phyloP scores from a whole-genome alignment of 1,139 yeast species.

The Diutina catenulata region DNA sequence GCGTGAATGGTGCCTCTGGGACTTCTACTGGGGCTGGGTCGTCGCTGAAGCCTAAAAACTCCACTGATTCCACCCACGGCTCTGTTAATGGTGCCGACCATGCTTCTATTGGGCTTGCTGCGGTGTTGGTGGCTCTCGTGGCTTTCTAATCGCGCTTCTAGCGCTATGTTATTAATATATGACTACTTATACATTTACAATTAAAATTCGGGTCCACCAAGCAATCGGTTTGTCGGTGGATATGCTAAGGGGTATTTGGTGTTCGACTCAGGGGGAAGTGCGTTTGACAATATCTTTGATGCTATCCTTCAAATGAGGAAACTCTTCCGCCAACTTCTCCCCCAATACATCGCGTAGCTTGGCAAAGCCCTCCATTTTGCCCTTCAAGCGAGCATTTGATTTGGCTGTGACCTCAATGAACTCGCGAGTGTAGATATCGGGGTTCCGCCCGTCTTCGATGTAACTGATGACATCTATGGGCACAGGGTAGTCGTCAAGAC shows the following conservation, averaged over 20 bases:
- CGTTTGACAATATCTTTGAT: constrained; percentile 40
- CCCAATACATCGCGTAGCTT: constrained; percentile 55
- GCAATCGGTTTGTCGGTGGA: too few relatives aligned
- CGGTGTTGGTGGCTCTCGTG: not conserved
- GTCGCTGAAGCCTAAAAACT: too few relatives aligned
- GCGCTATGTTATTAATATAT: too few relatives aligned
- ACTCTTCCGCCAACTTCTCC: constrained; percentile 56
- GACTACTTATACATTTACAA: too few relatives aligned
- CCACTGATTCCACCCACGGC: too few relatives aligned
- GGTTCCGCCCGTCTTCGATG: constrained; percentile 93
- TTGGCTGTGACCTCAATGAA: constrained; percentile 86
- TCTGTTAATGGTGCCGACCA: too few relatives aligned
- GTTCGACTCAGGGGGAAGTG: too few relatives aligned
- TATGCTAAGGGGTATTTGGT: too few relatives aligned
- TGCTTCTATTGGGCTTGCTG: too few relatives aligned
- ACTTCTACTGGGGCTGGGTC: too few relatives aligned
- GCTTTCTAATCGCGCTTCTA: not conserved
- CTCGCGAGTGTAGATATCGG: constrained; percentile 93
- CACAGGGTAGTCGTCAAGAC: constrained; percentile 29
- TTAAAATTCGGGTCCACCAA: too few relatives aligned
- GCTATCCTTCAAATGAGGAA: constrained; percentile 53
- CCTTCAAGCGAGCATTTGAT: constrained; percentile 79
- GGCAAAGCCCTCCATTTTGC: constrained; percentile 57
- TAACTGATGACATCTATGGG: constrained; percentile 75
- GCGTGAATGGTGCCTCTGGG: too few relatives aligned